Base-by-base conservation (phyloP, 2,329 filamentous ascomycete genomes). In the Gliomastix tumulicola region DNA sequence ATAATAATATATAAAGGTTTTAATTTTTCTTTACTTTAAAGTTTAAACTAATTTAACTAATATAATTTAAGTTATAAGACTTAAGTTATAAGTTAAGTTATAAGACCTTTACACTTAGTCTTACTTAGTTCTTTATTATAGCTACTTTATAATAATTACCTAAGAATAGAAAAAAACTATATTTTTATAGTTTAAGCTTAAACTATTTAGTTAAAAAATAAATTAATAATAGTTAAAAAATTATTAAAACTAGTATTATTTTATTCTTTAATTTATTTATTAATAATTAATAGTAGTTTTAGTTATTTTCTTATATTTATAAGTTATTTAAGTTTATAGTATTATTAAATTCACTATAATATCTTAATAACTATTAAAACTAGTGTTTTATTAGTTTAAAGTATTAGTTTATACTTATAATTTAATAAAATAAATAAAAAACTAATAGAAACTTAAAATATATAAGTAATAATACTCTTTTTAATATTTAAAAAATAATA, bases 241-340 rank as follows among this genome's bases (percentile, higher is more conserved):
- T 8, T 32, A 33, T 21, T 32, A 32, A 32, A 25, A 30, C 16
- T 37, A 25, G 22, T 23, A 34, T 36, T 18, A 36, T 33, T 21
- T 30, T 15, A 13, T 33, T 10, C 34, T 21, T 18, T 33, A 38
- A 38, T 25, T 33, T 20, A 31, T 16, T 12, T 15, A 32, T 25
- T 32, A 22, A 34, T 11, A 16, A 34, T 13, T 10, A 27, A 15
- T 27, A 27, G 12, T 5, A 7, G 23, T 4, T 13, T 27, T 27
- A 27, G 12, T 27, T n/a, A n/a, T n/a, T n/a, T n/a, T n/a, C n/a
- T n/a, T n/a, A n/a, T n/a, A n/a, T n/a, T n/a, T n/a, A n/a, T n/a
- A n/a, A n/a, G n/a, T n/a, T n/a, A n/a, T n/a, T 27, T 7, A 27
- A 4, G 12, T 27, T 27, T 7, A 27, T 12, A 27, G 23, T 12